Conservation (phyloP, 1,139 yeast species). For the Candida freyschussii region DNA sequence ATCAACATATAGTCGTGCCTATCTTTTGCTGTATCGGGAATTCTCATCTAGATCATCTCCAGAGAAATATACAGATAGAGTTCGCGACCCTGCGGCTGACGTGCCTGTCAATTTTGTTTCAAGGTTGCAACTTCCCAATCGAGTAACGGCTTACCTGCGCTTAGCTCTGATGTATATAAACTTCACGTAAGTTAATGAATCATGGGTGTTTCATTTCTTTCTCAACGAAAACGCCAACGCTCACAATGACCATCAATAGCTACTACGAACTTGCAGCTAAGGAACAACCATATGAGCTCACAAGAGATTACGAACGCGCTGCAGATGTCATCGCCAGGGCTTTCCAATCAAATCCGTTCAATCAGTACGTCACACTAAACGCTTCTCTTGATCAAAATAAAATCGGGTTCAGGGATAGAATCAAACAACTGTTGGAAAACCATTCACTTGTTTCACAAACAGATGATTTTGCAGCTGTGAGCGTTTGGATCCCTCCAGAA, state of each 20-base stretch:
- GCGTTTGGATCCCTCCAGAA: conserved; percentile 18
- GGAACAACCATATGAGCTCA: conserved; percentile 4
- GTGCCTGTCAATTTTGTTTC: no score
- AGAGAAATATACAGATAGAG: no score
- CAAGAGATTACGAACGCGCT: conserved; percentile 11
- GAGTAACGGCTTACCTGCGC: no score
- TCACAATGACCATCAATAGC: conserved; percentile 1
- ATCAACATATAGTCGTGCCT: no score
- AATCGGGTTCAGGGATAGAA: conserved; percentile 14
- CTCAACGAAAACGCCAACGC: background rate
- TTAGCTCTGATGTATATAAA: no score
- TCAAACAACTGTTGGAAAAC: conserved; percentile 10
- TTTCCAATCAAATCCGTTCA: conserved; percentile 17
- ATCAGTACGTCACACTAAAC: conserved; percentile 14
- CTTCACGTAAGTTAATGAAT: no score
- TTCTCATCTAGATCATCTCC: no score
- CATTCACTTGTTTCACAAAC: conserved; percentile 12
- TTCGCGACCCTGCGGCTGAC: no score
- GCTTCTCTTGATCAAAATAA: conserved; percentile 12
- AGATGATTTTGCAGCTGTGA: conserved; percentile 16
- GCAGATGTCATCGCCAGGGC: conserved; percentile 18
- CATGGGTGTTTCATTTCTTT: no score
- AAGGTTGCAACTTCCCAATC: no score
- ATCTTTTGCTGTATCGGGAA: no score
- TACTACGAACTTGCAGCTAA: conserved; percentile 5